Evolutionary conservation across 805 yeast genomes (phyloP).

Genomic region (Monosporozyma yasuniensis): DNA sequence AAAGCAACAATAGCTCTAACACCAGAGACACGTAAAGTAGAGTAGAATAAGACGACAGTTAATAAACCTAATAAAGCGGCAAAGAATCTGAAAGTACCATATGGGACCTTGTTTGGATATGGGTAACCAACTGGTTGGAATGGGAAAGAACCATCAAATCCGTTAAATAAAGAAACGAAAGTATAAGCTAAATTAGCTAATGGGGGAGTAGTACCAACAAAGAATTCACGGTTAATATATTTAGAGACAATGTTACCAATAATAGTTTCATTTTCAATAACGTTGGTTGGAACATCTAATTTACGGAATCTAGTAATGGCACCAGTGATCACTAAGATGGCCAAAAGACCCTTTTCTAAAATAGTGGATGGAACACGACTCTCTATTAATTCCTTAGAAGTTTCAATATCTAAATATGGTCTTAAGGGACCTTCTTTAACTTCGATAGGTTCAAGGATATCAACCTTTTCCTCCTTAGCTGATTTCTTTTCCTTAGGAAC

Average conservation of each 20-base stretch:
- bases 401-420: slow-evolving; percentile 44
- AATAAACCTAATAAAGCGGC: slow-evolving; percentile 62
- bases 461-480: slow-evolving; percentile 21
- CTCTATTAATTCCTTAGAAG: slow-evolving; percentile 34
- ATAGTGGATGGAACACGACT: slow-evolving; percentile 33
- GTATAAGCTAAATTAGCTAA: slow-evolving; percentile 66
- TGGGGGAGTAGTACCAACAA: slow-evolving; percentile 74
- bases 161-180: slow-evolving; percentile 54
- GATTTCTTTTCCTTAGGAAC: slow-evolving; percentile 6
- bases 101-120: slow-evolving; percentile 51
- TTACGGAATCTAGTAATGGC: slow-evolving; percentile 50
- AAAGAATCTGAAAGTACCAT: slow-evolving; percentile 56
- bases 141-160: slow-evolving; percentile 60
- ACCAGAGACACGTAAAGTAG: slow-evolving; percentile 68
- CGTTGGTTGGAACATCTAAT: slow-evolving; percentile 62
- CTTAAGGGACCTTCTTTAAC: slow-evolving; percentile 45
- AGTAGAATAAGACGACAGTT: slow-evolving; percentile 54
- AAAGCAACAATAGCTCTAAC: slow-evolving; percentile 57
- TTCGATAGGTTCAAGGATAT: slow-evolving; percentile 29
- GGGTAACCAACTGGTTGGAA: slow-evolving; percentile 56
- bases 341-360: slow-evolving; percentile 35
- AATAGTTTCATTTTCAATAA: slow-evolving; percentile 85
- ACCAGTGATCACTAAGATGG: slow-evolving; percentile 41
- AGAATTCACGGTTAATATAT: slow-evolving; percentile 55
- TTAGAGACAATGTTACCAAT: slow-evolving; percentile 89